Conservation (phyloP, 2,329 filamentous ascomycete species). For the Talaromyces sp. region DNA sequence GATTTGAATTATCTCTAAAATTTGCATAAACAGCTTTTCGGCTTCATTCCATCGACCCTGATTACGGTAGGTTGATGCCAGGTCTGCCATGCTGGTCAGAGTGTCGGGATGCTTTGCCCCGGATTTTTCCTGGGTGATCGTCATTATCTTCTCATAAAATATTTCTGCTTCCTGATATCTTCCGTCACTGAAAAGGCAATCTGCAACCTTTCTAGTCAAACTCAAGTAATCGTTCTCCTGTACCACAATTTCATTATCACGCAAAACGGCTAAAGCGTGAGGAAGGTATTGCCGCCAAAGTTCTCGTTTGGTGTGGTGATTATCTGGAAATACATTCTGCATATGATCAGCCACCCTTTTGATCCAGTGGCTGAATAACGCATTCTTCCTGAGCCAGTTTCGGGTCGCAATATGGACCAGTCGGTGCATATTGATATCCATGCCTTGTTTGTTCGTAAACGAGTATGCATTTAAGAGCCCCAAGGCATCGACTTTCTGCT, state of each 20-base stretch:
- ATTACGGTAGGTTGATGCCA: too few relatives aligned
- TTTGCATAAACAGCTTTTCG: too few relatives aligned
- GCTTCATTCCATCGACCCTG: too few relatives aligned
- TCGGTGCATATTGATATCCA: constrained; percentile 28
- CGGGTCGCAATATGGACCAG: constrained; percentile 31
- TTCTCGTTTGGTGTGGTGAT: constrained; percentile 16
- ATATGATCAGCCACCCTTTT: constrained; percentile 13
- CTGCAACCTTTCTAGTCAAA: constrained; percentile 10
- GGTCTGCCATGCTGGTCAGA: too few relatives aligned
- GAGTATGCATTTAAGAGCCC: not conserved
- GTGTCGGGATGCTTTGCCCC: too few relatives aligned
- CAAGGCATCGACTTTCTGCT: not conserved
- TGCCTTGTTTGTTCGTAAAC: constrained; percentile 6
- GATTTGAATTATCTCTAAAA: too few relatives aligned
- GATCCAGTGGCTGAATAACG: constrained; percentile 12
- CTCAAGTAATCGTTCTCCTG: constrained; percentile 1
- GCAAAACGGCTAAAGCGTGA: constrained; percentile 18
- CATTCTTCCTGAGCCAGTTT: constrained; percentile 26
- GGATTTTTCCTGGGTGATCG: too few relatives aligned
- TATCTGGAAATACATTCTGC: constrained; percentile 15
- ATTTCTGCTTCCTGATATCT: constrained; percentile 20
- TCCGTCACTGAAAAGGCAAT: constrained; percentile 19
- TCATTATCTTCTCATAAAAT: too few relatives aligned
- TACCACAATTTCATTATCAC: constrained; percentile 2
- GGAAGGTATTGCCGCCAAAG: constrained; percentile 24